Percentiles rank a stretch among this genome's conserved stretches.
These are phyloP conservation scores for Deuterostichococcus epilithicus DNA, from an alignment of 139 green algal species.

Conservation along the genomic window DNA sequence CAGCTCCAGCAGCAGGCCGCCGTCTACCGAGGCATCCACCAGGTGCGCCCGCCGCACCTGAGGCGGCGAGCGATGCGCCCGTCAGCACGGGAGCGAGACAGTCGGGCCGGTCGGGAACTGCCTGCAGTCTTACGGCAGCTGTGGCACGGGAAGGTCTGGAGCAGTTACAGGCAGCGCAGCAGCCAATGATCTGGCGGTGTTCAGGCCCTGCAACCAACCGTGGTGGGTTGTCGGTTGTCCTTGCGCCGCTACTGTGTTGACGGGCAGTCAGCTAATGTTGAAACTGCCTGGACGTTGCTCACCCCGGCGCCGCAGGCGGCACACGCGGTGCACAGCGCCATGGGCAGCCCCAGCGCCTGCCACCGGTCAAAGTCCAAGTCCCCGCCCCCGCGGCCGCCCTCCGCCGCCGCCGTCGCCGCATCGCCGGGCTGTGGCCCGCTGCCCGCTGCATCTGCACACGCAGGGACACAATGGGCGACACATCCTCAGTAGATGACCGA, in stretches of 20 bases:
- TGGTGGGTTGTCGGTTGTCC: too few species aligned
- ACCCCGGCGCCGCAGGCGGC: neutral
- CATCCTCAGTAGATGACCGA: too few species aligned
- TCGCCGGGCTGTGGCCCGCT: neutral
- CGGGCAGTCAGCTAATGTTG: too few species aligned
- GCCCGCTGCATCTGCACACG: neutral
- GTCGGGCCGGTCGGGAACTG: too few species aligned
- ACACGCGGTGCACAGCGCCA: neutral
- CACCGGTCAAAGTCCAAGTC: neutral
- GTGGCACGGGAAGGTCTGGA: too few species aligned
- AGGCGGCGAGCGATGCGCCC: neutral
- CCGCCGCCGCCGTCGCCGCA: neutral
- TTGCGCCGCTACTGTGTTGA: too few species aligned
- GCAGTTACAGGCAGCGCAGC: too few species aligned
- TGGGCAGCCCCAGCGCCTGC: neutral
- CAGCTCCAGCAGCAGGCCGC: constrained; percentile 83
- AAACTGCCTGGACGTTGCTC: too few species aligned
- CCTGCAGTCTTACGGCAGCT: too few species aligned
- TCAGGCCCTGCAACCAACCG: too few species aligned
- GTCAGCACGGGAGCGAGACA: neutral
- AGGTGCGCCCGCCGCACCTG: neutral
- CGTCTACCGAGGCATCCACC: constrained; percentile 35
- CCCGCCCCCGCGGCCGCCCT: too few species aligned
- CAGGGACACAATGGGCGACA: neutral
- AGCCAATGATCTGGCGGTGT: too few species aligned